These are phyloP conservation scores for Aspergillus bombycis DNA, from an alignment of 2,329 filamentous ascomycete genomes.

Conservation along the genomic window DNA sequence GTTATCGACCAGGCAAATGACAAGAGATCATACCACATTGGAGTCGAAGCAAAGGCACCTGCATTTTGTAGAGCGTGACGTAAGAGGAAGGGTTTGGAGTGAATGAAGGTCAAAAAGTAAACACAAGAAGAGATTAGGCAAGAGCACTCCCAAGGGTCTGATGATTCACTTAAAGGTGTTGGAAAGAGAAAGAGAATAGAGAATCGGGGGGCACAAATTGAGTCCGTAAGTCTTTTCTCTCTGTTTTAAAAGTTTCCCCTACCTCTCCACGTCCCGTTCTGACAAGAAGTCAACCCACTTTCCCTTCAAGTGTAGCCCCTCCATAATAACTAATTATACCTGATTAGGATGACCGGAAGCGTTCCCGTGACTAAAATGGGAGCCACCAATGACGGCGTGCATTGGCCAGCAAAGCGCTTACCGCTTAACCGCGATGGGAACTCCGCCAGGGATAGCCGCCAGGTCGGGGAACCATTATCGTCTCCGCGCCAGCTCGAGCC, in stretches of 20 bases:
- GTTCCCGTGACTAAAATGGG: conserved; percentile 19
- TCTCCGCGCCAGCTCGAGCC: conserved; percentile 1
- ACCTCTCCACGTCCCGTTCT: neutral
- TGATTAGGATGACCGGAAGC: conserved; percentile 23
- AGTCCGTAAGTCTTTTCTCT: too few relatives aligned
- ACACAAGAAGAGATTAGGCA: neutral
- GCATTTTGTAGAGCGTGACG: conserved; percentile 53
- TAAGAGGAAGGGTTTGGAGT: conserved; percentile 3
- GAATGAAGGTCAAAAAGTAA: neutral
- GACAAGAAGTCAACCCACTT: neutral
- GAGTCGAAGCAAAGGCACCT: conserved; percentile 81
- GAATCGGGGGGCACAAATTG: too few relatives aligned
- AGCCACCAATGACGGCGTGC: conserved; percentile 20
- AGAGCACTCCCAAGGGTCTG: neutral
- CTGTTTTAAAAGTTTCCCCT: too few relatives aligned
- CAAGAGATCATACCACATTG: conserved; percentile 54
- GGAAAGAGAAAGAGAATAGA: neutral
- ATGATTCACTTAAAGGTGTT: neutral
- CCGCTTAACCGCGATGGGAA: conserved; percentile 11
- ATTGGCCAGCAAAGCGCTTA: conserved; percentile 19
- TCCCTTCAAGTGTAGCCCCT: conserved; percentile 16
- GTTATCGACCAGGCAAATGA: neutral
- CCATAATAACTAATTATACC: conserved; percentile 14
- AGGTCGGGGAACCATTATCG: conserved; percentile 8
- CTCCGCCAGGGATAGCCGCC: conserved; percentile 13